Evolutionary conservation across 2,329 filamentous ascomycete species (phyloP), one percentile per base, ranked within the genome.

Genomic region (Xylaria sp.): DNA sequence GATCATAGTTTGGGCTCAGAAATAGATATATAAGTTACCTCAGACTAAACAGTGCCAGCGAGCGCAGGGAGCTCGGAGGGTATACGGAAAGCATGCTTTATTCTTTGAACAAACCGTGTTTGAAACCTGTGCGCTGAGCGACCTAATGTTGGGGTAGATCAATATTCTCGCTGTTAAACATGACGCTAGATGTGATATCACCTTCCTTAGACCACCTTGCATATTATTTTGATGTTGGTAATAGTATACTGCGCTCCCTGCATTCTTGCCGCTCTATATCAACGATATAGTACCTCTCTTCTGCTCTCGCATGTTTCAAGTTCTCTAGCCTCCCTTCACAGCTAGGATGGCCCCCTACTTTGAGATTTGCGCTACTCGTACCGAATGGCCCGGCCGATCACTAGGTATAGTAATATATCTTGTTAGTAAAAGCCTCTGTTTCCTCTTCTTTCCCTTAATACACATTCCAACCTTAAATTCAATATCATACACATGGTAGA

Each of bases 321-420:
- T 13, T 9, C 1, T 49, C 22, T n/a, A 42, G n/a, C 25, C 49
- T 27, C 49, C 31, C 13, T 54, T 25, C 20, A 9, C 9, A 17
- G 22, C 56, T 3, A 29, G 62, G 62, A 27, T 33, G 17, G 3
- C 17, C 31, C 56, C 62, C 38, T 59, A 15, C 15, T 9, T 50
- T 33, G 20, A 29, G 5, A 17, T 38, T 29, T 29, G 45, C 47
- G n/a, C 10, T 22, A 47, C 39, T 42, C 5, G 5, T 13, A n/a
- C 25, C 15, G 9, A 29, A 31, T 13, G 5, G 20, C 22, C 9
- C 9, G n/a, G n/a, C 7, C 33, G 11, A 7, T 9, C 31, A 17
- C 47, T 20, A 5, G 11, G 20, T 29, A 49, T 27, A 15, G 17
- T 38, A 50, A 38, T 31, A 9, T n/a, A 47, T 58, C 13, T 20